Conservation (phyloP, 805 yeast species). For the Ogataea nitratoaversa region DNA sequence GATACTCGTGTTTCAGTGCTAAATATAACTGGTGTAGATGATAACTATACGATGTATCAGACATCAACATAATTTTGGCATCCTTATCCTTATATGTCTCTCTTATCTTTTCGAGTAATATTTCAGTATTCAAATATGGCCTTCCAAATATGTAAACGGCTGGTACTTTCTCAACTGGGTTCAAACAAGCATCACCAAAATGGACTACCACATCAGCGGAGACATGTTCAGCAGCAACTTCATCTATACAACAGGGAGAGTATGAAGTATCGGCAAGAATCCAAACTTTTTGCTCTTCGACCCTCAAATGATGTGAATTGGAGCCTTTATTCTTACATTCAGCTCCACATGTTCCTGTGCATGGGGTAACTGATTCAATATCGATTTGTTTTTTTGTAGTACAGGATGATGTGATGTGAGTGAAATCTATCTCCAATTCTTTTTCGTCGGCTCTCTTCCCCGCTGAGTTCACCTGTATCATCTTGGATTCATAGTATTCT, state of each 20-base stretch:
- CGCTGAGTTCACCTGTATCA: neutral
- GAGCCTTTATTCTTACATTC: constrained; percentile 17
- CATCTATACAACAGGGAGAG: constrained; percentile 93
- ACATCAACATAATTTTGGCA: constrained; percentile 58
- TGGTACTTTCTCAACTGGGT: constrained; percentile 66
- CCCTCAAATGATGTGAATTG: neutral
- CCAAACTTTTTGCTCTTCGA: constrained; percentile 47
- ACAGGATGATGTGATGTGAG: constrained; percentile 3
- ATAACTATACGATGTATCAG: constrained; percentile 64
- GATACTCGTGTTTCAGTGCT: constrained; percentile 29
- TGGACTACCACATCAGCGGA: constrained; percentile 81
- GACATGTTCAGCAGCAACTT: constrained; percentile 94
- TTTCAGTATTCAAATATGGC: constrained; percentile 47
- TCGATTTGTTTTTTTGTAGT: constrained; percentile 12
- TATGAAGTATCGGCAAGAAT: constrained; percentile 94
- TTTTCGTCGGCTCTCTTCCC: neutral
- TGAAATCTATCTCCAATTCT: constrained; percentile 8
- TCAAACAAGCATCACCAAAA: constrained; percentile 92
- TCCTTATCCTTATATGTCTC: constrained; percentile 36
- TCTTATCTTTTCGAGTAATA: constrained; percentile 37
- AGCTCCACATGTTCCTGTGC: constrained; percentile 27
- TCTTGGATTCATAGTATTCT: constrained; percentile 5
- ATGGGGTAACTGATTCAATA: constrained; percentile 22
- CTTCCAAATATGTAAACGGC: constrained; percentile 78
- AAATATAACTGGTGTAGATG: constrained; percentile 38